Evolutionary conservation across 2,329 filamentous ascomycete species (phyloP).

Genomic region (Xenosphaeropsis pyriputrescens): DNA sequence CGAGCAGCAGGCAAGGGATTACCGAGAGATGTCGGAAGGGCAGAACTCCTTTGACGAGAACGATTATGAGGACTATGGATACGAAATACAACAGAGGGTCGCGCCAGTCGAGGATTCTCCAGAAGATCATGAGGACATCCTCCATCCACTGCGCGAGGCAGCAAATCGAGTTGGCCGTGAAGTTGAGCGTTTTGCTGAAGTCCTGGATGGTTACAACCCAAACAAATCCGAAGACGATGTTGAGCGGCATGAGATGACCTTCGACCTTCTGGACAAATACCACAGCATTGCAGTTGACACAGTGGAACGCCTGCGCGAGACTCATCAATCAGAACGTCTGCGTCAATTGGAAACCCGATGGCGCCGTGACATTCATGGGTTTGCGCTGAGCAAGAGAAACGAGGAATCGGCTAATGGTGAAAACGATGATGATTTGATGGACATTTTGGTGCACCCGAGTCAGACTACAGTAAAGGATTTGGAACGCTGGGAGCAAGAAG

Average conservation of each 20-base stretch:
- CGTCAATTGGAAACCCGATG: conserved; percentile 12
- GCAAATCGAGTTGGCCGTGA: conserved; percentile 61
- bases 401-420: conserved; percentile 36
- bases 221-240: conserved; percentile 27
- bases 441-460: conserved; percentile 8
- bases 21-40: conserved; percentile 1
- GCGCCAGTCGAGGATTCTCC: conserved; percentile 14
- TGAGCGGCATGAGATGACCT: conserved; percentile 49
- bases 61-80: background rate
- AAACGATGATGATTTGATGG: conserved; percentile 23
- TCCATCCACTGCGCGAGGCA: conserved; percentile 46
- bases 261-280: conserved; percentile 54
- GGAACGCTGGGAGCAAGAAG: conserved; percentile 63
- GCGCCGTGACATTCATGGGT: conserved; percentile 21
- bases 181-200: conserved; percentile 75
- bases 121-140: conserved; percentile 27
- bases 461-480: conserved; percentile 30
- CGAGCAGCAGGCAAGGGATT: conserved; percentile 2
- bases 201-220: conserved; percentile 60
- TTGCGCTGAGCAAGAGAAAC: conserved; percentile 13
- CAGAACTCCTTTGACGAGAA: background rate
- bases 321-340: conserved; percentile 16
- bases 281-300: conserved; percentile 36
- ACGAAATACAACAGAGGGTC: background rate
- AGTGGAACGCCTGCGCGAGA: conserved; percentile 26